Percentiles rank a stretch among this genome's conserved stretches.
phyloP scores from a whole-genome alignment of 164 flowering plant genomes.

The Chimonanthus salicifolius region DNA sequence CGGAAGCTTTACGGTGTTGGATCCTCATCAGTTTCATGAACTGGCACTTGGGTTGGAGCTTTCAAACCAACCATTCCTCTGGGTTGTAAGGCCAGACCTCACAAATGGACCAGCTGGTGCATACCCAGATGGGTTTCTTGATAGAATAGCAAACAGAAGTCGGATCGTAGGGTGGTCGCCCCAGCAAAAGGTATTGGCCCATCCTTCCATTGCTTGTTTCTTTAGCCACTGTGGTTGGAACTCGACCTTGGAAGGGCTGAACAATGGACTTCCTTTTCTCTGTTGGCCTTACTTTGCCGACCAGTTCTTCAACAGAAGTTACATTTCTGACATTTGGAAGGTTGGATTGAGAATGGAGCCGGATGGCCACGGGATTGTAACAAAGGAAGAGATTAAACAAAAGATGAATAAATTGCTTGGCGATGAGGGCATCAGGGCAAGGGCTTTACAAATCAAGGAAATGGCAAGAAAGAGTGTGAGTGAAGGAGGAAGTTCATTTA shows the following conservation, averaged over 20 bases:
- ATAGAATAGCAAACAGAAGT: not conserved
- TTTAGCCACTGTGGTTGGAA: conserved; percentile 22
- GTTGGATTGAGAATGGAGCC: conserved; percentile 13
- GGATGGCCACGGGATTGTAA: conserved; percentile 13
- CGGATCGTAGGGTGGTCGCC: conserved; percentile 12
- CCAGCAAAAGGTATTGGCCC: conserved; percentile 20
- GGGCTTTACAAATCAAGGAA: conserved; percentile 29
- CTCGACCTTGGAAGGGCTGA: conserved; percentile 14
- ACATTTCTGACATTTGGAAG: conserved; percentile 20
- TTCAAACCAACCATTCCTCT: not conserved
- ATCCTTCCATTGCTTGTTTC: conserved; percentile 20
- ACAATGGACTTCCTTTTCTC: conserved; percentile 12
- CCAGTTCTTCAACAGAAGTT: conserved; percentile 13
- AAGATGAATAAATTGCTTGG: conserved; percentile 10
- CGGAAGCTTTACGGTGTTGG: not conserved
- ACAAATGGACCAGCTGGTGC: not conserved
- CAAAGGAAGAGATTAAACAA: conserved; percentile 11
- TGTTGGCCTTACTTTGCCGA: conserved; percentile 27
- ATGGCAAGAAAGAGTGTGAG: conserved; percentile 9
- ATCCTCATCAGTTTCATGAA: not conserved
- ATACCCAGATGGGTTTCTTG: conserved; percentile 9
- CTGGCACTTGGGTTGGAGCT: not conserved
- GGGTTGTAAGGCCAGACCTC: conserved; percentile 2
- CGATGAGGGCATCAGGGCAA: conserved; percentile 13
- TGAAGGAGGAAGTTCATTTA: conserved; percentile 30